Evolutionary conservation across 139 green algal species (phyloP), one percentile per base, ranked within the genome.

Genomic region (Auxenochlorella pyrenoidosa): DNA sequence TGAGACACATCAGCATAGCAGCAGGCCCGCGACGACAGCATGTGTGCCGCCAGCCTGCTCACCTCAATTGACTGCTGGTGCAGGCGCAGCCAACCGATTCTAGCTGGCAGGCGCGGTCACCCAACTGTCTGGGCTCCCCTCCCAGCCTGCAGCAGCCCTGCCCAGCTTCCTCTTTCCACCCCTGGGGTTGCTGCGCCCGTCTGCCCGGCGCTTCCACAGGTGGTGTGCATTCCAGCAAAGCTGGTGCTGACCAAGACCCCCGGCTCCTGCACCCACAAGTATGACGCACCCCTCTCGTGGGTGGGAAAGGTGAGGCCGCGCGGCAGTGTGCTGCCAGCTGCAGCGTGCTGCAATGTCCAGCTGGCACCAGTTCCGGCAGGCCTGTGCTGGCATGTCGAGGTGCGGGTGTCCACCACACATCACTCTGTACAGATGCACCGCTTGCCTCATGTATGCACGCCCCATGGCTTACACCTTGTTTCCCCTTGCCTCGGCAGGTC

Each of bases 181-280:
- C 3, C 12, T 36, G 28, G 3, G n/a, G 19, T 40, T 28, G 28
- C n/a, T 28, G 22, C 12, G 65, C 28, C 24, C 28, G 28, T 10
- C 28, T 36, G 65, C 54, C 54, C 22, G 12, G 63, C 63, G 3
- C 26, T 3, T 71, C 19, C 51, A 73, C 51, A 73, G 58, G 47
- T 70, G 24, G n/a, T 80, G n/a, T 91, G 88, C 63, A 40, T 63
- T 34, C 83, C 88, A 38, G 83, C 88, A 38, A 91, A 86, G 75
- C 75, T 91, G 22, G 83, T 89, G 54, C 63, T 91, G 19, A 83
- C 18, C 32, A 91, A 88, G 72, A 71, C 44, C 60, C 88, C 88
- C 76, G 82, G 82, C 1, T 47, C 38, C 44, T 91, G 88, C 83
- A 83, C 59, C n/a, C 54, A 85, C 82, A 89, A 88, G 38, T 85